Percentiles rank a stretch among this genome's conserved stretches.
These are phyloP conservation scores for Kazachstania psychrophila DNA, from an alignment of 805 yeast species.

Conservation along the genomic window DNA sequence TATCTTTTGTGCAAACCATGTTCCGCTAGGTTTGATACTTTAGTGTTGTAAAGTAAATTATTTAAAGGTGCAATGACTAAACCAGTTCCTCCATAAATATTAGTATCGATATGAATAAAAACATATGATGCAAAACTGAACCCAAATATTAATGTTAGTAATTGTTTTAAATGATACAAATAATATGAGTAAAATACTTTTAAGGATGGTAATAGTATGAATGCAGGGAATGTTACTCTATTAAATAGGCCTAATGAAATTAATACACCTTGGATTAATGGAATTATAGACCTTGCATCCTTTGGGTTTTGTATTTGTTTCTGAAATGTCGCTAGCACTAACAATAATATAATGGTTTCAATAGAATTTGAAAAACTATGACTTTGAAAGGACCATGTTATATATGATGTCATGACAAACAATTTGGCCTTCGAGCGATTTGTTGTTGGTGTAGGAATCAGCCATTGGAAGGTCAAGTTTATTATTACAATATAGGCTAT, in stretches of 20 bases:
- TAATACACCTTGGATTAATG: conserved; percentile 36
- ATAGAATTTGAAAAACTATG: conserved; percentile 85
- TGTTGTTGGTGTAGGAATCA: neutral
- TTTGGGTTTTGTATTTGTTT: conserved; percentile 10
- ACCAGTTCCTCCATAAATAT: conserved; percentile 22
- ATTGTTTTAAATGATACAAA: conserved; percentile 27
- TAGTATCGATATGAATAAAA: conserved; percentile 49
- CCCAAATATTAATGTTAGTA: conserved; percentile 29
- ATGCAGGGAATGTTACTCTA: conserved; percentile 73
- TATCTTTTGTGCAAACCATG: conserved; percentile 83
- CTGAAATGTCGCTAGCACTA: conserved; percentile 36
- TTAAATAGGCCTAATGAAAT: conserved; percentile 69
- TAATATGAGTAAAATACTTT: conserved; percentile 37
- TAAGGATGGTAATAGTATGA: conserved; percentile 54
- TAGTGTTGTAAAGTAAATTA: conserved; percentile 62
- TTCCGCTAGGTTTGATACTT: conserved; percentile 45
- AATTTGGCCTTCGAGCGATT: neutral
- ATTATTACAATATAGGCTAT: conserved; percentile 17
- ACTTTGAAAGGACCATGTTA: conserved; percentile 70
- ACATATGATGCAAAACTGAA: conserved; percentile 29
- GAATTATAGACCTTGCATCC: conserved; percentile 7
- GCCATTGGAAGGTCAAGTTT: neutral
- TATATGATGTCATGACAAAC: conserved; percentile 48
- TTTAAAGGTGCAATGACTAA: conserved; percentile 61
- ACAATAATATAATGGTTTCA: conserved; percentile 45